phyloP scores from a whole-genome alignment of 257 asterid genomes.

The Marsdenia floribunda region DNA sequence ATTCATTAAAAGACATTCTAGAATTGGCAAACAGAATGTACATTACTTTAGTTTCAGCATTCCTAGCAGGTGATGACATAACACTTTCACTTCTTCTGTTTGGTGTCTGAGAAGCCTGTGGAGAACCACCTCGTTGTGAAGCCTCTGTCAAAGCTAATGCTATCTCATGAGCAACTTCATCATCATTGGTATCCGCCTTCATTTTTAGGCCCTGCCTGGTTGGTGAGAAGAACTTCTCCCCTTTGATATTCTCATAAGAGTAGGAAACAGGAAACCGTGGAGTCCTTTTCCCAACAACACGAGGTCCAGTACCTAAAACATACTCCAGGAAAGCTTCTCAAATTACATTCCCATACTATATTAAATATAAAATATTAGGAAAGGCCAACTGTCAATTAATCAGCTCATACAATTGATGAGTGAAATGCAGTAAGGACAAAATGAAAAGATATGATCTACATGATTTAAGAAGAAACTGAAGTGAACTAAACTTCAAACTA shows the following conservation, averaged over 20 bases:
- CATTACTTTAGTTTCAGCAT: conserved; percentile 61
- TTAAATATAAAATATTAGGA: conserved; percentile 18
- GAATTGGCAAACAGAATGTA: not conserved
- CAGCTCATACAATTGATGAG: not conserved
- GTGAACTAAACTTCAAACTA: not conserved
- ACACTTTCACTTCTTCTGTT: conserved; percentile 68
- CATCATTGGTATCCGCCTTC: conserved; percentile 56
- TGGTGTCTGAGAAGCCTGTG: conserved; percentile 83
- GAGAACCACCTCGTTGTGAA: conserved; percentile 83
- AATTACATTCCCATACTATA: conserved; percentile 19
- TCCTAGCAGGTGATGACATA: conserved; percentile 61
- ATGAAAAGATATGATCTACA: not conserved
- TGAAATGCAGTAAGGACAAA: conserved; percentile 1
- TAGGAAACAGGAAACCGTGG: conserved; percentile 76
- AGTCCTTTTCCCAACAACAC: conserved; percentile 88
- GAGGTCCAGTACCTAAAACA: conserved; percentile 71
- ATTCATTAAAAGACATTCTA: not conserved
- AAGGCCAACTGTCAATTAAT: not conserved
- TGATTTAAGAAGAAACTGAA: not conserved
- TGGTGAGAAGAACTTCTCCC: conserved; percentile 49
- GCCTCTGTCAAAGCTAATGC: conserved; percentile 89
- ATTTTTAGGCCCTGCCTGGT: conserved; percentile 50
- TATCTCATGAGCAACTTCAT: conserved; percentile 78
- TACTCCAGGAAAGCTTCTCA: conserved; percentile 25
- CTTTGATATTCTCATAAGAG: conserved; percentile 44